A percentile compares a stretch with the other conserved stretches of the same genome.
These are phyloP conservation scores for Xerocomus tenax DNA, from an alignment of 1,284 basidiomycete genomes.

Conservation along the genomic window DNA sequence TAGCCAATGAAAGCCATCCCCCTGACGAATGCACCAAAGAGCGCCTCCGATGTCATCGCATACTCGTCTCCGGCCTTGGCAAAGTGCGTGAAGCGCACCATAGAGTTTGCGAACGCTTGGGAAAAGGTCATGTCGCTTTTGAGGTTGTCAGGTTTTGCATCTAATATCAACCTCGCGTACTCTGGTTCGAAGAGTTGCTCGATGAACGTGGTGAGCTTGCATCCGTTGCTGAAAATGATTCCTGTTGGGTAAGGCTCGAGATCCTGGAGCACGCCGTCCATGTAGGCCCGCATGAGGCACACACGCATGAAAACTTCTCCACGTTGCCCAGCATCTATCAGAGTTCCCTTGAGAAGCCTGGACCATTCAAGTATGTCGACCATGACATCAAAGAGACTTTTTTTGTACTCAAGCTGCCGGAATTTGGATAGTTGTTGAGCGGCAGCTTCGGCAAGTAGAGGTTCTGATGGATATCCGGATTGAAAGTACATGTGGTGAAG, in stretches of 20 bases:
- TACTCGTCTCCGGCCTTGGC: background rate
- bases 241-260: no score
- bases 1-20: no score
- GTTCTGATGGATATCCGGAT: background rate
- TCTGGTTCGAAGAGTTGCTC: background rate
- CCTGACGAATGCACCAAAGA: background rate
- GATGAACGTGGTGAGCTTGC: background rate
- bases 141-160: background rate
- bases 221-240: background rate
- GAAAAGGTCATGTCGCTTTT: background rate
- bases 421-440: background rate
- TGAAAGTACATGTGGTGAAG: background rate
- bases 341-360: no score
- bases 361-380: background rate
- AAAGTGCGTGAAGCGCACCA: slow-evolving; percentile 5
- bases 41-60: background rate
- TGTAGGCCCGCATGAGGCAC: slow-evolving; percentile 1
- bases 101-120: background rate
- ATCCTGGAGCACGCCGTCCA: no score
- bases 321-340: slow-evolving; percentile 1
- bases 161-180: background rate
- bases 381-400: background rate
- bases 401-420: background rate
- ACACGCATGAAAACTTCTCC: background rate
- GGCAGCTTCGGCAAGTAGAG: background rate